Evolutionary conservation across 495 filamentous ascomycete species (phyloP).

Genomic region (Lasiosphaeris hirsuta): DNA sequence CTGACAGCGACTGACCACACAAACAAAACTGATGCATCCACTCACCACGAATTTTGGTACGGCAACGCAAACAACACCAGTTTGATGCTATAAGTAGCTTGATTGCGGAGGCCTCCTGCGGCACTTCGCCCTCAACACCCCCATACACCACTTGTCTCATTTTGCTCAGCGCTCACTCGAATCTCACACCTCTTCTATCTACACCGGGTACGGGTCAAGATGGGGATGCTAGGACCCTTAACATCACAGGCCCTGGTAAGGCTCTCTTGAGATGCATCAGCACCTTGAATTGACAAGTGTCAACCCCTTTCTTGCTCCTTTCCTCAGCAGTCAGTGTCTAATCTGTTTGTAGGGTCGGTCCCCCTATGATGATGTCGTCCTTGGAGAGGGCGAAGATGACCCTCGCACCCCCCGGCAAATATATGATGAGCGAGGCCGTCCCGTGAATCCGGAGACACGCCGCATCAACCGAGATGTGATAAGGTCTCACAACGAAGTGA

Average conservation of each 20-base stretch:
- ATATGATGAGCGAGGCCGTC: constrained; percentile 69
- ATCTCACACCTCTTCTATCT: neutral
- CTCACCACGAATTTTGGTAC: too few species aligned
- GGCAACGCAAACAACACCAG: too few species aligned
- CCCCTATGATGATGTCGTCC: constrained; percentile 63
- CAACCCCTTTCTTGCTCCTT: neutral
- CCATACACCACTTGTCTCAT: too few species aligned
- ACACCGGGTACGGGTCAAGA: constrained; percentile 16
- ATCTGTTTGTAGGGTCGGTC: constrained; percentile 59
- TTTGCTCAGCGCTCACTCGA: neutral
- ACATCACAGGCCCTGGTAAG: constrained; percentile 51
- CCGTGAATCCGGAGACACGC: constrained; percentile 58
- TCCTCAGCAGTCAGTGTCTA: neutral
- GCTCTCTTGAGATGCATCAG: neutral
- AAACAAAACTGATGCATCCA: too few species aligned
- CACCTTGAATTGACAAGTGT: neutral
- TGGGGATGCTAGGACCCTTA: constrained; percentile 50
- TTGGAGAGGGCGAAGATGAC: constrained; percentile 42
- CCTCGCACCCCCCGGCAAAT: constrained; percentile 51
- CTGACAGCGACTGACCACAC: too few species aligned
- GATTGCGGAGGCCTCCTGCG: neutral
- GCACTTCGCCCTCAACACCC: neutral
- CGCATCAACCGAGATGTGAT: constrained; percentile 49
- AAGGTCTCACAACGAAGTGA: constrained; percentile 55
- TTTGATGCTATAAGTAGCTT: too few species aligned